Percentiles rank a stretch among this genome's conserved stretches.
Evolutionary conservation across 805 yeast species (phyloP).

Genomic region (Torulaspora microellipsoides): DNA sequence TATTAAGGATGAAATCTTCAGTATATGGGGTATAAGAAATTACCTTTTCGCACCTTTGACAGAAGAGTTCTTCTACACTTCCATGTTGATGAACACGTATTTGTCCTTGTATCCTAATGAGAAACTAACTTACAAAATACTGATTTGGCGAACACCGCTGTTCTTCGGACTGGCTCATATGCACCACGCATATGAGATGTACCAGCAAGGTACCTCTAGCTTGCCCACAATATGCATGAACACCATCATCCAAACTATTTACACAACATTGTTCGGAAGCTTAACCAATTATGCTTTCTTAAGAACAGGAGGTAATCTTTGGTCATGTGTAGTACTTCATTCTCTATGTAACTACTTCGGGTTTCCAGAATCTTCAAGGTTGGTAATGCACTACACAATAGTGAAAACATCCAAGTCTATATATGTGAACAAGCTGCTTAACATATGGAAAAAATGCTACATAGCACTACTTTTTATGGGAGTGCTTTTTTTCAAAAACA

Average conservation of each 20-base stretch:
- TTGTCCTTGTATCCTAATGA: conserved; percentile 9
- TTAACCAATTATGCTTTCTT: conserved; percentile 31
- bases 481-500: conserved; percentile 17
- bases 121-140: conserved; percentile 5
- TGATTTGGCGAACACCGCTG: conserved; percentile 25
- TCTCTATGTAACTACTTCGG: conserved; percentile 32
- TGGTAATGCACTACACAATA: conserved; percentile 15
- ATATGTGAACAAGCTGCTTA: conserved; percentile 7
- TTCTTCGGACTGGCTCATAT: conserved; percentile 35
- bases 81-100: conserved; percentile 26
- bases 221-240: conserved; percentile 16
- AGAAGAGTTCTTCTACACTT: conserved; percentile 34
- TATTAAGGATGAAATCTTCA: conserved; percentile 17
- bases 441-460: conserved; percentile 26
- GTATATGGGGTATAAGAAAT: conserved; percentile 33
- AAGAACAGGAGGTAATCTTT: conserved; percentile 28
- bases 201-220: conserved; percentile 15
- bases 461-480: conserved; percentile 20
- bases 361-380: conserved; percentile 29
- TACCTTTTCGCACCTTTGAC: conserved; percentile 34
- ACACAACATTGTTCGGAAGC: conserved; percentile 33
- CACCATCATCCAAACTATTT: conserved; percentile 24
- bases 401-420: conserved; percentile 8
- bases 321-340: conserved; percentile 31
- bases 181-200: conserved; percentile 33